Evolutionary conservation across 2,329 filamentous ascomycete species (phyloP).

Genomic region (Aspergillus sp.): DNA sequence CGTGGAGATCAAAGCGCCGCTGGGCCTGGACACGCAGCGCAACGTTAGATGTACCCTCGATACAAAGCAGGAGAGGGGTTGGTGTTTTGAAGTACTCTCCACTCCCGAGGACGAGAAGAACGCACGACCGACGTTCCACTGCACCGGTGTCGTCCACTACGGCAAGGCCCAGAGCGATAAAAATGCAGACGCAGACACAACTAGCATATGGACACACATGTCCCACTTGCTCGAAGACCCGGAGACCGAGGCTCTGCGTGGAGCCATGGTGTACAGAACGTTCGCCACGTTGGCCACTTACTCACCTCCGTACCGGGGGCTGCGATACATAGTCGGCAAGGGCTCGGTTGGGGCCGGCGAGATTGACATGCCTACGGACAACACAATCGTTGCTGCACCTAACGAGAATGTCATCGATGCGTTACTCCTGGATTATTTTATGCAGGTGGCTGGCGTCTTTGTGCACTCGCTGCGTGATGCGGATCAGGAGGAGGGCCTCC

Average conservation of each 20-base stretch:
- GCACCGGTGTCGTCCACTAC: neutral
- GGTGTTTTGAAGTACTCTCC: neutral
- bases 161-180: neutral
- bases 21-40: neutral
- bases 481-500: slow-evolving; percentile 17
- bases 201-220: neutral
- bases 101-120: neutral
- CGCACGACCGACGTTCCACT: neutral
- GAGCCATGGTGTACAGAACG: neutral
- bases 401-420: neutral
- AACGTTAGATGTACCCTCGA: neutral
- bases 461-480: slow-evolving; percentile 29
- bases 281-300: neutral
- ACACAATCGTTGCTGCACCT: slow-evolving; percentile 2
- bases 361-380: slow-evolving; percentile 8
- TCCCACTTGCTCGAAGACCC: neutral
- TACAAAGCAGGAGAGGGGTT: neutral
- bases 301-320: neutral
- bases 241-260: neutral
- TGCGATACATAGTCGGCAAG: neutral
- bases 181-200: neutral
- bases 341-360: slow-evolving; percentile 16
- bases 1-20: neutral
- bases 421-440: slow-evolving; percentile 24
- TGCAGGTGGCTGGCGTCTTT: slow-evolving; percentile 33